A percentile compares a stretch with the other conserved stretches of the same genome.
phyloP scores from a whole-genome alignment of 2,329 filamentous ascomycete genomes.

The Myriosclerotinia scirpicola region DNA sequence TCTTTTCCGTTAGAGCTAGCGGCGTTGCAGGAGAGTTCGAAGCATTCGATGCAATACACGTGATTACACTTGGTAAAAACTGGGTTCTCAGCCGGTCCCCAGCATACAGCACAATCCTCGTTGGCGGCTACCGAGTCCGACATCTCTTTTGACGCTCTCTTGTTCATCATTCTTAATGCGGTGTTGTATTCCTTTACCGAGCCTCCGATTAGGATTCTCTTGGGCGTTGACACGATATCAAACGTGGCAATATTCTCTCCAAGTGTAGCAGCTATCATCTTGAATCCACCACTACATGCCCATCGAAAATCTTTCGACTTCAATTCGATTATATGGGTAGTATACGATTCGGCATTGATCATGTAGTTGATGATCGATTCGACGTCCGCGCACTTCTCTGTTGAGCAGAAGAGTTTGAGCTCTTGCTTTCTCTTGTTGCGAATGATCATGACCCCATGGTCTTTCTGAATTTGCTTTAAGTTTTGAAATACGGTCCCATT shows the following conservation, averaged over 20 bases:
- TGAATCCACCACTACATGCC: constrained; percentile 13
- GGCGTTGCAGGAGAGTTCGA: constrained; percentile 41
- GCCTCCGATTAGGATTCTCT: background rate
- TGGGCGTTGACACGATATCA: background rate
- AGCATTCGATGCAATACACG: constrained; percentile 47
- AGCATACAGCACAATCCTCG: constrained; percentile 7
- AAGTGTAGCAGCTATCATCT: background rate
- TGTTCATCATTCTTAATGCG: background rate
- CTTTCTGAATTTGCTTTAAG: background rate
- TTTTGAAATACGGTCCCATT: background rate
- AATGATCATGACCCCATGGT: constrained; percentile 2
- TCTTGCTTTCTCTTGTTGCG: constrained; percentile 5
- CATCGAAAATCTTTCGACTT: constrained; percentile 30
- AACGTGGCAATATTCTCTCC: constrained; percentile 32
- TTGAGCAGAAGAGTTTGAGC: constrained; percentile 9
- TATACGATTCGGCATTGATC: constrained; percentile 20
- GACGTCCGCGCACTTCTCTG: background rate
- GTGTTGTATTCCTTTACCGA: background rate
- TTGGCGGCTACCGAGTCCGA: background rate
- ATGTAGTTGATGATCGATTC: constrained; percentile 37
- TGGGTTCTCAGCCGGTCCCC: constrained; percentile 1
- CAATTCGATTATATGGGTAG: constrained; percentile 36
- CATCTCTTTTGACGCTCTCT: background rate
- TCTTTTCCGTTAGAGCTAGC: constrained; percentile 30
- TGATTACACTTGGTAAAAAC: constrained; percentile 13